A percentile compares a stretch with the other conserved stretches of the same genome.
Evolutionary conservation across 2,329 filamentous ascomycete species (phyloP).

Genomic region (Helotiales sp.): DNA sequence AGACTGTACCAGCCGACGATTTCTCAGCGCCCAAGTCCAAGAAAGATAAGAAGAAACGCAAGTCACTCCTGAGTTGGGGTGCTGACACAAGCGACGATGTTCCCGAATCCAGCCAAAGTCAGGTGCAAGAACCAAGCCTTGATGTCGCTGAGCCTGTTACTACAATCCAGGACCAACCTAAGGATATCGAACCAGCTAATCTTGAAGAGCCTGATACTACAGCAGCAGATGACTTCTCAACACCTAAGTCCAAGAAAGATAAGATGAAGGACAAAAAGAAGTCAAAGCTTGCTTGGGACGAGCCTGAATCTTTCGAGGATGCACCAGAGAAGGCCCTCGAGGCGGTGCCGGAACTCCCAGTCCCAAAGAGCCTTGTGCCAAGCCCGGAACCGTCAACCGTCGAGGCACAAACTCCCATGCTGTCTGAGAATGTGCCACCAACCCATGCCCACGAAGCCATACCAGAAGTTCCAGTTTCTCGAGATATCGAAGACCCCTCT

Average conservation of each 20-base stretch:
- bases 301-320: conserved; percentile 17
- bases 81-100: not conserved
- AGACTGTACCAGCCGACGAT: not conserved
- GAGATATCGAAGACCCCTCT: not conserved
- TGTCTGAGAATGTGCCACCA: not conserved
- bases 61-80: not conserved
- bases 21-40: conserved; percentile 2
- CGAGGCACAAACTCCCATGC: not conserved
- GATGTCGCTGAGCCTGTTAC: not conserved
- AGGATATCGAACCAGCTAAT: not conserved
- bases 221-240: not conserved
- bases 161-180: not conserved
- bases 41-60: conserved; percentile 5
- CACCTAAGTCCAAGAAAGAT: conserved; percentile 5
- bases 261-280: conserved; percentile 20
- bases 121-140: not conserved
- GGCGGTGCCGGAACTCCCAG: not conserved
- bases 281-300: conserved; percentile 5
- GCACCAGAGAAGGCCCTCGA: conserved; percentile 24
- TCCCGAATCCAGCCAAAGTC: not conserved
- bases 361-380: not conserved
- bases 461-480: not conserved
- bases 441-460: not conserved
- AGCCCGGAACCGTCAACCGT: not conserved
- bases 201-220: not conserved